Conservation (phyloP, 202 grass and related monocot genomes). For the Schoenoplectus triqueter region DNA sequence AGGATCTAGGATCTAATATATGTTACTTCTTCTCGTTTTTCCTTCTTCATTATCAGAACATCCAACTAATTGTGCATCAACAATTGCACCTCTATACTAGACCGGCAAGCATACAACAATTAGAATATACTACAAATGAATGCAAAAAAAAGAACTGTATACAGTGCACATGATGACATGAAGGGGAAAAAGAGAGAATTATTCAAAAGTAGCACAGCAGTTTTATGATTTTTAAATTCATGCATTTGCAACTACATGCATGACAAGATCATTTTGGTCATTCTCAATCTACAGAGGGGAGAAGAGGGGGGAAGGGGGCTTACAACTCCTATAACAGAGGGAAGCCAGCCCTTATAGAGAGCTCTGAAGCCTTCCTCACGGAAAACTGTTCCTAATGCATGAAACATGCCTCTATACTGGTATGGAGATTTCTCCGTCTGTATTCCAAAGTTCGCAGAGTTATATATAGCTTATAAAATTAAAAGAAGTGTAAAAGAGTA, state of each 20-base stretch:
- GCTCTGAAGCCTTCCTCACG: conserved; percentile 98
- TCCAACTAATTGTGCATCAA: conserved; percentile 16
- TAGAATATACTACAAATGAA: not conserved
- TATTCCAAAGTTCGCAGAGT: conserved; percentile 29
- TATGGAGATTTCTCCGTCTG: conserved; percentile 95
- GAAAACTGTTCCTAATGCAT: conserved; percentile 93
- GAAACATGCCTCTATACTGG: conserved; percentile 98
- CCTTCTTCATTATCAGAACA: not conserved
- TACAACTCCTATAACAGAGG: conserved; percentile 99
- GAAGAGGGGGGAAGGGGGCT: not conserved
- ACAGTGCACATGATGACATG: not conserved
- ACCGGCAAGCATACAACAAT: conserved; percentile 14
- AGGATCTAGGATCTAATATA: not conserved
- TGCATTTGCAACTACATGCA: not conserved
- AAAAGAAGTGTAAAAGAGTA: not conserved
- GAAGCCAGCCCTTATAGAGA: conserved; percentile 97
- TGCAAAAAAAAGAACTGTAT: not conserved
- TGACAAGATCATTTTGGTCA: not conserved
- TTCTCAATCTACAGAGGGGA: not conserved
- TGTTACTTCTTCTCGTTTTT: not conserved
- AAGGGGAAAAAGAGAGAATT: no score
- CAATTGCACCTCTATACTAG: not conserved
- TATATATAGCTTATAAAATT: not conserved
- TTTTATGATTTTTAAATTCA: not conserved
- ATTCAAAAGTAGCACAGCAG: not conserved